Percentiles rank a stretch among this genome's conserved stretches.
phyloP scores from a whole-genome alignment of 2,329 filamentous ascomycete genomes.

The Neoarthrinium moseri region DNA sequence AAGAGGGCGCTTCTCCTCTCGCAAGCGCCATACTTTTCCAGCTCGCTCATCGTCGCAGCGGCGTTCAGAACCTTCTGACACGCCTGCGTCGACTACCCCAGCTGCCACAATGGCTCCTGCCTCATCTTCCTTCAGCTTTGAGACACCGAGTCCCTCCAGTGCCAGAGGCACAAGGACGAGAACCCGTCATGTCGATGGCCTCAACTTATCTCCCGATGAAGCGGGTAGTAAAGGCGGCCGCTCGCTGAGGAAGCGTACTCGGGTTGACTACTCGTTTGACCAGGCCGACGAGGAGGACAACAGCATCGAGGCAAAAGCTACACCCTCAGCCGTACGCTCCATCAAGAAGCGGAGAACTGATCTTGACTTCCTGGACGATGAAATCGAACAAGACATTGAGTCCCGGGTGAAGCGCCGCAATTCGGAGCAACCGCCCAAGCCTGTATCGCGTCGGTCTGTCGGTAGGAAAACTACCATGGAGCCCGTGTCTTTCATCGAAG shows the following conservation, averaged over 20 bases:
- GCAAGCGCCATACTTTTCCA: constrained; percentile 25
- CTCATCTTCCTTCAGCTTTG: constrained; percentile 22
- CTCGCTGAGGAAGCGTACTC: constrained; percentile 54
- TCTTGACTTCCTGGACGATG: constrained; percentile 17
- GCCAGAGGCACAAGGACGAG: constrained; percentile 41
- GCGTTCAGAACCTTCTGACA: constrained; percentile 16
- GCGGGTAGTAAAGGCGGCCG: constrained; percentile 55
- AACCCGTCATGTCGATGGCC: constrained; percentile 37
- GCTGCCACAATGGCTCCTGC: constrained; percentile 14
- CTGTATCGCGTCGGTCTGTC: constrained; percentile 21
- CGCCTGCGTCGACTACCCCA: constrained; percentile 17
- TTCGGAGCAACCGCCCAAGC: constrained; percentile 27
- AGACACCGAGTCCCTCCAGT: constrained; percentile 27
- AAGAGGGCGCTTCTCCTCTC: constrained; percentile 20
- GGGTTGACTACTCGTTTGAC: constrained; percentile 56
- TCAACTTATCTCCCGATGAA: constrained; percentile 41
- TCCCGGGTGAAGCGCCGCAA: constrained; percentile 25
- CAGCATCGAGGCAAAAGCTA: constrained; percentile 20
- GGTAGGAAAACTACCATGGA: constrained; percentile 27
- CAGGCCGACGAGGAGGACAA: constrained; percentile 47
- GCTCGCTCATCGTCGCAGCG: constrained; percentile 19
- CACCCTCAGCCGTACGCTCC: constrained; percentile 21
- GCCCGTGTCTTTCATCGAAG: constrained; percentile 20
- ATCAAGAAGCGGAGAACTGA: constrained; percentile 30
- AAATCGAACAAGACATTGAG: constrained; percentile 22